These are phyloP conservation scores for Aspergillus tubingensis DNA, from an alignment of 2,329 filamentous ascomycete genomes.

Conservation along the genomic window DNA sequence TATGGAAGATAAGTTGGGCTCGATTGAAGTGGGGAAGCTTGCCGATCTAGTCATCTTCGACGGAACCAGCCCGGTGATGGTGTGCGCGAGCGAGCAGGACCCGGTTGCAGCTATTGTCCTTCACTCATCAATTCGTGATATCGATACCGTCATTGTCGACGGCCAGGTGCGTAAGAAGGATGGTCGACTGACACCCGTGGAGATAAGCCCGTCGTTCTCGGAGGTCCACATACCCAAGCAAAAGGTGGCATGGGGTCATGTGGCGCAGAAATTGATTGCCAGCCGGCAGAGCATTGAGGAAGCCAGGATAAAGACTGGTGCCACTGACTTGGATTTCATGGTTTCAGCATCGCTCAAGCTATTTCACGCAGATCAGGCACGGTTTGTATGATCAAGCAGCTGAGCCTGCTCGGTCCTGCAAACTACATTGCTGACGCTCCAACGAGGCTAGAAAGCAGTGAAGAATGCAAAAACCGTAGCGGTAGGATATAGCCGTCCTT, in stretches of 20 bases:
- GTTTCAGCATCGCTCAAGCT: not conserved
- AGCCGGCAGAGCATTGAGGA: not conserved
- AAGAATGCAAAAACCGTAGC: too few species aligned
- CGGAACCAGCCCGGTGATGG: constrained; percentile 26
- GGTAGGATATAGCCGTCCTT: too few species aligned
- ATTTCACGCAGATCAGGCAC: not conserved
- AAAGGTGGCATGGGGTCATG: not conserved
- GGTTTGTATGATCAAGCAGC: not conserved
- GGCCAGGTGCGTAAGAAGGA: not conserved
- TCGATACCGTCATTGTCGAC: not conserved
- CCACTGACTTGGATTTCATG: not conserved
- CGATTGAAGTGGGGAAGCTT: constrained; percentile 30
- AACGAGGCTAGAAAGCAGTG: too few species aligned
- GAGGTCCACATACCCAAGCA: not conserved
- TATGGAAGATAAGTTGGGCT: constrained; percentile 30
- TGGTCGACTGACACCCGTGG: not conserved
- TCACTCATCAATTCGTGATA: constrained; percentile 23
- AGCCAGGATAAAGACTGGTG: not conserved
- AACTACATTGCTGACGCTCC: too few species aligned
- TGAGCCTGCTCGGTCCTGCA: too few species aligned
- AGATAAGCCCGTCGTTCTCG: not conserved
- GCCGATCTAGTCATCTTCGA: constrained; percentile 36
- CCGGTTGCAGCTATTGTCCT: constrained; percentile 33
- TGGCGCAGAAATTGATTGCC: not conserved
- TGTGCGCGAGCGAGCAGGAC: constrained; percentile 29